Evolutionary conservation across 2,329 filamentous ascomycete genomes (phyloP).

Genomic region (Phyllosticta ampelicida): DNA sequence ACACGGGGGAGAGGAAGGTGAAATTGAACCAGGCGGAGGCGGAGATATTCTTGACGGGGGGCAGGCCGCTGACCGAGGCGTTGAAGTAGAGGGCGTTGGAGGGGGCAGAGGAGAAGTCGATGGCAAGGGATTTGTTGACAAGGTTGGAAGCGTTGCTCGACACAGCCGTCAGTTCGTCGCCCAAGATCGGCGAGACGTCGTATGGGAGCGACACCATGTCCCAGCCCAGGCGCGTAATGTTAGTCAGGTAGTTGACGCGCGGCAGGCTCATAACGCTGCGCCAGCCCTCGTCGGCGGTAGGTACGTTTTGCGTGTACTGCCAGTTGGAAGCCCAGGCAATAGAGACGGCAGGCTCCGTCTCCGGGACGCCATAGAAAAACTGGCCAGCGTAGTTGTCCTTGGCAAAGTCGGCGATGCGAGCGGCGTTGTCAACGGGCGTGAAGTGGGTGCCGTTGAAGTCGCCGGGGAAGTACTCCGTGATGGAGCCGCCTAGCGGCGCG

Average conservation of each 20-base stretch:
- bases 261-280: conserved; percentile 43
- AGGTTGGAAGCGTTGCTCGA: conserved; percentile 26
- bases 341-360: conserved; percentile 30
- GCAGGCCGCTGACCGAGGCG: conserved; percentile 40
- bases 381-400: conserved; percentile 49
- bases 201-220: conserved; percentile 42
- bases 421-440: conserved; percentile 31
- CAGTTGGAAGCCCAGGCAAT: conserved; percentile 51
- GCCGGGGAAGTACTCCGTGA: conserved; percentile 47
- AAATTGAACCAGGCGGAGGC: conserved; percentile 37
- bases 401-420: conserved; percentile 36
- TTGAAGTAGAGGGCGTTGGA: conserved; percentile 46
- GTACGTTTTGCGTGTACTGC: conserved; percentile 46
- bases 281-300: conserved; percentile 46
- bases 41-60: conserved; percentile 19
- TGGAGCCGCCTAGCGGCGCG: conserved; percentile 45
- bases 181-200: conserved; percentile 39
- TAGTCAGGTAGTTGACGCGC: conserved; percentile 41
- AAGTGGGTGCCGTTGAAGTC: conserved; percentile 57
- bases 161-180: conserved; percentile 29
- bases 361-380: conserved; percentile 41
- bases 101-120: conserved; percentile 41
- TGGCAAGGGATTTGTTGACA: conserved; percentile 37
- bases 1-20: conserved; percentile 40
- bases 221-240: conserved; percentile 41